Conservation (phyloP, 768 basidiomycete species). For the Suillus ampliporus region DNA sequence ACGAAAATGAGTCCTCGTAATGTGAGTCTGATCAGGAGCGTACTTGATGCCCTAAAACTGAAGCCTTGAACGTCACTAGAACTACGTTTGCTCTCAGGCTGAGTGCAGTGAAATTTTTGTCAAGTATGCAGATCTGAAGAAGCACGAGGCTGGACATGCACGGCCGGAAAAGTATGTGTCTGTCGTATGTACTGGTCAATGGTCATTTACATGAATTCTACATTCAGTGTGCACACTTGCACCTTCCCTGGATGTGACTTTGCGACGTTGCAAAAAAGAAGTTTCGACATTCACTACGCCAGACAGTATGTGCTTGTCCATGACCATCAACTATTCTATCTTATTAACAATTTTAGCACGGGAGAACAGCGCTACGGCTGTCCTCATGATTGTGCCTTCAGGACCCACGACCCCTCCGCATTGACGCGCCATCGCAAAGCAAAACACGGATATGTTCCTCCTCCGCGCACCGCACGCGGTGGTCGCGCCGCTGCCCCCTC, state of each 20-base stretch:
- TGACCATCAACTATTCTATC: too few relatives aligned
- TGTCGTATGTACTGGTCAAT: not conserved
- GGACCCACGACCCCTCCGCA: conserved; percentile 31
- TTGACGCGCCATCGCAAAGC: conserved; percentile 32
- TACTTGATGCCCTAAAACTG: not conserved
- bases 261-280: conserved; percentile 25
- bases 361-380: conserved; percentile 22
- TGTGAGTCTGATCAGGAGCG: not conserved
- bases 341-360: conserved; percentile 18
- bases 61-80: conserved; percentile 13
- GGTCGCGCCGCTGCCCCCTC: not conserved
- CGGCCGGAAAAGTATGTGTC: conserved; percentile 16
- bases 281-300: conserved; percentile 25
- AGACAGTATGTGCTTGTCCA: conserved; percentile 22
- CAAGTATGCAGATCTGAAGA: conserved; percentile 25
- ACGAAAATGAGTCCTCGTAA: not conserved
- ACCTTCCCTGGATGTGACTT: conserved; percentile 20
- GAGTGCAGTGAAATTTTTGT: conserved; percentile 21
- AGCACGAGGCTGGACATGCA: conserved; percentile 27
- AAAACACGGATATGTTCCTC: conserved; percentile 28
- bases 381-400: conserved; percentile 22
- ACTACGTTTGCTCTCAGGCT: conserved; percentile 16
- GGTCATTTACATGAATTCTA: conserved; percentile 11
- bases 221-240: conserved; percentile 26
- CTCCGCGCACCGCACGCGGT: not conserved